Conservation (phyloP, 176 grass and related monocot genomes). For the Elaeis guineensis region DNA sequence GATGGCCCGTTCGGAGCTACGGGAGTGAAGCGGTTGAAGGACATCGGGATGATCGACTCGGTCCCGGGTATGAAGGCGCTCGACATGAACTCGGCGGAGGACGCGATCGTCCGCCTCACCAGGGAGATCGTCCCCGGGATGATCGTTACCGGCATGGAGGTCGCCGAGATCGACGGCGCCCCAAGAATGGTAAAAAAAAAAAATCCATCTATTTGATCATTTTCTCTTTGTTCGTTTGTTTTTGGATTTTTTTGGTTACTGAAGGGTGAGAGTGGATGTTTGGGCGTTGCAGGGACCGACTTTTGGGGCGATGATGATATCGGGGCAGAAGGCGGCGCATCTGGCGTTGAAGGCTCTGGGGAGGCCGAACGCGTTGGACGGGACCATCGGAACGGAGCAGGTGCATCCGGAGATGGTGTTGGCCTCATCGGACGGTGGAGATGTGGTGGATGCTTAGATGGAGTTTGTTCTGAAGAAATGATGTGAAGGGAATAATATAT, state of each 20-base stretch:
- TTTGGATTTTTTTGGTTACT: background rate
- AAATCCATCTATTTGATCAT: background rate
- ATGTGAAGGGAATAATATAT: too few relatives aligned
- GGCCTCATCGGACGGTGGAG: background rate
- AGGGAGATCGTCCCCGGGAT: constrained; percentile 86
- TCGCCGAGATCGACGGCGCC: background rate
- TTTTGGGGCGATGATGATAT: background rate
- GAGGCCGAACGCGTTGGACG: background rate
- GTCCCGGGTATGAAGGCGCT: constrained; percentile 88
- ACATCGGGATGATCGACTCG: constrained; percentile 80
- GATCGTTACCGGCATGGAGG: constrained; percentile 48
- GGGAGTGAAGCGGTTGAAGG: constrained; percentile 79
- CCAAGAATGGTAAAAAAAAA: constrained; percentile 1
- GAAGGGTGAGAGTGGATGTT: too few relatives aligned
- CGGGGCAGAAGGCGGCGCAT: background rate
- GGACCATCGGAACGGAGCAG: background rate
- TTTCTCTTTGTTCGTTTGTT: background rate
- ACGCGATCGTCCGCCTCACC: constrained; percentile 78
- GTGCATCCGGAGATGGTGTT: background rate
- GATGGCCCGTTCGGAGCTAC: constrained; percentile 95
- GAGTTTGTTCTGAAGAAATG: too few relatives aligned
- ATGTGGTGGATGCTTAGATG: background rate
- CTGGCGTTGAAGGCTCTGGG: background rate
- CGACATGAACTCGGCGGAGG: constrained; percentile 91
- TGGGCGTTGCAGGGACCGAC: background rate